Conservation (phyloP, 306 rosid species). For the Comarum palustre region DNA sequence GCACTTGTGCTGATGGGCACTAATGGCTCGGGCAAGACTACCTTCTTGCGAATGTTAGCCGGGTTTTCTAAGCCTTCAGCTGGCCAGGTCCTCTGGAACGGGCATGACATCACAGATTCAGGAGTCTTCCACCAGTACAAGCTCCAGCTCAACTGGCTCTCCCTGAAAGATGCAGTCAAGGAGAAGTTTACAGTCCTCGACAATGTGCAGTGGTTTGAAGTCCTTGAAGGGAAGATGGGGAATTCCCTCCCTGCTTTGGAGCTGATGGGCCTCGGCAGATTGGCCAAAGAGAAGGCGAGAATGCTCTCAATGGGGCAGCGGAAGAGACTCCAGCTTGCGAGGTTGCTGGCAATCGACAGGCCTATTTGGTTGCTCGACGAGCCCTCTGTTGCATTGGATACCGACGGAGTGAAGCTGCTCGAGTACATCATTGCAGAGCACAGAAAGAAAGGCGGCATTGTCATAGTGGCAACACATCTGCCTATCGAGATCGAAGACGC, state of each 20-base stretch:
- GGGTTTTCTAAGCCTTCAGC: constrained; percentile 84
- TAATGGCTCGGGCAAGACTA: constrained; percentile 81
- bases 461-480: constrained; percentile 62
- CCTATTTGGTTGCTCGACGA: constrained; percentile 88
- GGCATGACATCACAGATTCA: constrained; percentile 65
- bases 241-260: constrained; percentile 65
- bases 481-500: constrained; percentile 73
- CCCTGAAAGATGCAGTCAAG: constrained; percentile 64
- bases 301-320: constrained; percentile 89
- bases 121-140: constrained; percentile 78
- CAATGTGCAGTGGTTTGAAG: constrained; percentile 72
- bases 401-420: constrained; percentile 75
- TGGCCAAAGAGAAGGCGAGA: constrained; percentile 72
- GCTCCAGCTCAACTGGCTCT: constrained; percentile 86
- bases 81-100: constrained; percentile 83
- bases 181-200: constrained; percentile 51
- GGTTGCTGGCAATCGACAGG: constrained; percentile 74
- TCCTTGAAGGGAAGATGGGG: constrained; percentile 75
- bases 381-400: constrained; percentile 85
- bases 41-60: constrained; percentile 82
- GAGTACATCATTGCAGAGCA: constrained; percentile 76
- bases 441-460: constrained; percentile 76
- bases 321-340: constrained; percentile 79
- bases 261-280: constrained; percentile 78
- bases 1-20: constrained; percentile 72